These are phyloP conservation scores for Calonectria hawksworthii DNA, from an alignment of 2,329 filamentous ascomycete genomes.

Conservation along the genomic window DNA sequence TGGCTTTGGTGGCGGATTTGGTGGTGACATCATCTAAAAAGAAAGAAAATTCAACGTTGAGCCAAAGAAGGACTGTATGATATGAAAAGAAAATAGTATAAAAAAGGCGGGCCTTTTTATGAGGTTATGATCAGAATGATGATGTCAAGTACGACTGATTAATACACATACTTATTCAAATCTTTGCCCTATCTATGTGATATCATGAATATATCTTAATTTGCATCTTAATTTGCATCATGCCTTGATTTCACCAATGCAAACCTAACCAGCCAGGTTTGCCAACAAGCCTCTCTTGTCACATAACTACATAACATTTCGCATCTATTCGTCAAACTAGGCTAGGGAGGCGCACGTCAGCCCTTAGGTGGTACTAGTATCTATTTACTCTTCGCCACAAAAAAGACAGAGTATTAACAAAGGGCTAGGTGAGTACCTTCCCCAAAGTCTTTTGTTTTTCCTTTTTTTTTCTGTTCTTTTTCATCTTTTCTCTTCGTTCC, in stretches of 20 bases:
- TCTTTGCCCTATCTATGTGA: neutral
- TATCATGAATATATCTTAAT: neutral
- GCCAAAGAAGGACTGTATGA: constrained; percentile 10
- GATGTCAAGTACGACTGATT: constrained; percentile 7
- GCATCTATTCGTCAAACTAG: constrained; percentile 38
- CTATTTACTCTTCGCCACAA: constrained; percentile 31
- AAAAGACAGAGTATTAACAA: constrained; percentile 21
- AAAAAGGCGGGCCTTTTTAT: constrained; percentile 14
- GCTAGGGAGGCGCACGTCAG: constrained; percentile 9
- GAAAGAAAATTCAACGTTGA: neutral
- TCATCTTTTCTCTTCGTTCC: neutral
- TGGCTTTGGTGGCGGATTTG: constrained; percentile 54
- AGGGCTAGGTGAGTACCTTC: constrained; percentile 8
- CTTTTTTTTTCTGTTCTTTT: neutral
- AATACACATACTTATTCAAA: neutral
- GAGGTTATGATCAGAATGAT: constrained; percentile 32
- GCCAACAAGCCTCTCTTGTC: constrained; percentile 1
- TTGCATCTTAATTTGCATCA: neutral
- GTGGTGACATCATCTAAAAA: constrained; percentile 50
- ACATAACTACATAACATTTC: constrained; percentile 41
- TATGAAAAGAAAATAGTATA: neutral
- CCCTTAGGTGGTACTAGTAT: constrained; percentile 12
- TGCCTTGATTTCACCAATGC: neutral
- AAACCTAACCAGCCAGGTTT: neutral
- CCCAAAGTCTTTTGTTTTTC: constrained; percentile 7